Evolutionary conservation across 768 basidiomycete species (phyloP).

Genomic region (Hygrophoropsis aurantiaca): DNA sequence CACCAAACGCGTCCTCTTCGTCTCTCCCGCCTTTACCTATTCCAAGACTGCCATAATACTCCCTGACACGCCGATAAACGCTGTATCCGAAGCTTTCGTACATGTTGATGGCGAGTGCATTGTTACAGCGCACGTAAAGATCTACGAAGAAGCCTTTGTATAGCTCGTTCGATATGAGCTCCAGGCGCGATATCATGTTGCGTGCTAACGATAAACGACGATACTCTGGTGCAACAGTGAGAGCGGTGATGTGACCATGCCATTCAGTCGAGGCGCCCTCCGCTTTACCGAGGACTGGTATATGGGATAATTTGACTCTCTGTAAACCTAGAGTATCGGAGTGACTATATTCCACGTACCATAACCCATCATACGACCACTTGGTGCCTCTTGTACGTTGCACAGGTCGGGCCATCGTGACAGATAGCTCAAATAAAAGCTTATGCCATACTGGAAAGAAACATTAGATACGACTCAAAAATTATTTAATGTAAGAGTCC

Average conservation of each 20-base stretch:
- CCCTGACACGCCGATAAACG: conserved; percentile 86
- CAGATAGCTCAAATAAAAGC: conserved; percentile 87
- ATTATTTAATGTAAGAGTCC: too few relatives aligned
- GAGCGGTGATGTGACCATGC: conserved; percentile 94
- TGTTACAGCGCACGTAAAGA: conserved; percentile 91
- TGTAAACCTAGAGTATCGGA: conserved; percentile 4
- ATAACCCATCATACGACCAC: conserved; percentile 89
- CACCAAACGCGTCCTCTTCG: conserved; percentile 91
- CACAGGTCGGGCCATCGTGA: conserved; percentile 92
- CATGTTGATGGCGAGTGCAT: conserved; percentile 81
- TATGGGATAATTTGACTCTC: conserved; percentile 3
- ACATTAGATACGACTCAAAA: neutral
- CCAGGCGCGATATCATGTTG: conserved; percentile 84
- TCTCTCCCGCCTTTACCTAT: conserved; percentile 74
- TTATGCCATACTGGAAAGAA: conserved; percentile 69
- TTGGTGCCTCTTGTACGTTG: conserved; percentile 77
- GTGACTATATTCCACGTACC: conserved; percentile 50
- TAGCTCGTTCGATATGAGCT: conserved; percentile 76
- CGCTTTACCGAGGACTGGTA: conserved; percentile 88
- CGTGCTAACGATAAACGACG: conserved; percentile 85
- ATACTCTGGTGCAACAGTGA: conserved; percentile 93
- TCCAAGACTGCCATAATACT: conserved; percentile 84
- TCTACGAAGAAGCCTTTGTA: conserved; percentile 92
- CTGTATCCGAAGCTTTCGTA: conserved; percentile 93
- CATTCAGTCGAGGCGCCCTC: conserved; percentile 76